Evolutionary conservation across 495 filamentous ascomycete genomes (phyloP).

Genomic region (Talaromyces ruber): DNA sequence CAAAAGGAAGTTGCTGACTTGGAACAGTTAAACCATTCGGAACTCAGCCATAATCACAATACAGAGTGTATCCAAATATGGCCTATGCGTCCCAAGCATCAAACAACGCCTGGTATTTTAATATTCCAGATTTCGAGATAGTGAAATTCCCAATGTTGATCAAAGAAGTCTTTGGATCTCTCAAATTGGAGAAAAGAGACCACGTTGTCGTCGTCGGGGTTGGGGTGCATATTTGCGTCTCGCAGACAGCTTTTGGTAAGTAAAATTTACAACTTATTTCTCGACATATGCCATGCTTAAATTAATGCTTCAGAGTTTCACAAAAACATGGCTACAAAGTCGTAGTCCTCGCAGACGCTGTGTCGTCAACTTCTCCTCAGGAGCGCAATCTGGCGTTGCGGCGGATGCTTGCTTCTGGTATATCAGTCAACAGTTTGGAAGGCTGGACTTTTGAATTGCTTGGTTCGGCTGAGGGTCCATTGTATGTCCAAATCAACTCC

Average conservation of each 20-base stretch:
- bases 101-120: not conserved
- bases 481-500: not conserved
- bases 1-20: not conserved
- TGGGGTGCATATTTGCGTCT: not conserved
- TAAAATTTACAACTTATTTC: not conserved
- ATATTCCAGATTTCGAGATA: not conserved
- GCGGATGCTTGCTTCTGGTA: not conserved
- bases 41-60: not conserved
- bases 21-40: not conserved
- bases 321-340: not conserved
- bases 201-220: not conserved
- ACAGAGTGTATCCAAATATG: not conserved
- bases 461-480: not conserved
- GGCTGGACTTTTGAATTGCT: conserved; percentile 1
- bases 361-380: not conserved
- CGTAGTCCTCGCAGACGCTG: not conserved
- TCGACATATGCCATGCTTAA: not conserved
- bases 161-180: not conserved
- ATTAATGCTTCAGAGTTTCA: not conserved
- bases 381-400: not conserved
- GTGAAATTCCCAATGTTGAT: not conserved
- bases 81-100: not conserved
- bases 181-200: not conserved
- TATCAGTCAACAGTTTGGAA: not conserved
- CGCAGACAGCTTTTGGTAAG: conserved; percentile 1